Percentiles rank a stretch among this genome's conserved stretches.
Evolutionary conservation across 495 filamentous ascomycete genomes (phyloP).

Genomic region (Penicillium silybi): DNA sequence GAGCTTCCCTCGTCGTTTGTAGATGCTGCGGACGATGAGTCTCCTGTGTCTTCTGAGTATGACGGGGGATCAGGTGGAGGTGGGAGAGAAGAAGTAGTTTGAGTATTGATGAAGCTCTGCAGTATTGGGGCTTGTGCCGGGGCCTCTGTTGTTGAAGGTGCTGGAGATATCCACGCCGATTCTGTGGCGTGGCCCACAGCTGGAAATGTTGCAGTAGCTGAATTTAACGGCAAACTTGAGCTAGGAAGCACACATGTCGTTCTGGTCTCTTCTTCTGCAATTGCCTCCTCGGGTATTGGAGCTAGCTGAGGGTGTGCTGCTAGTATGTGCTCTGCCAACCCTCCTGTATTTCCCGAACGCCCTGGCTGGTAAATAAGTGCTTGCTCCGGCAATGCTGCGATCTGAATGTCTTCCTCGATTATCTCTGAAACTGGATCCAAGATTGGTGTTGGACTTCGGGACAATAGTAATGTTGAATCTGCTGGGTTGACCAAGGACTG

Average conservation of each 20-base stretch:
- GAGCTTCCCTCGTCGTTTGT: constrained; percentile 10
- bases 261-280: not conserved
- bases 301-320: constrained; percentile 5
- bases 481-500: not conserved
- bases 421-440: not conserved
- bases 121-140: not conserved
- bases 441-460: not conserved
- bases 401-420: not conserved
- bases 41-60: constrained; percentile 3
- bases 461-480: not conserved
- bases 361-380: not conserved
- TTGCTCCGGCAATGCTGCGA: not conserved
- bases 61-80: not conserved
- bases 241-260: too few relatives aligned
- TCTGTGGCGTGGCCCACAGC: not conserved
- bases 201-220: not conserved
- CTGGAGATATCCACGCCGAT: not conserved
- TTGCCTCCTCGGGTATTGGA: constrained; percentile 10
- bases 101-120: not conserved
- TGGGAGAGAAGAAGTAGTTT: not conserved
- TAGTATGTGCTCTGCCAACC: not conserved
- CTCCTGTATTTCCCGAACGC: not conserved
- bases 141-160: not conserved
- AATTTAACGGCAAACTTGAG: not conserved
- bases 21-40: constrained; percentile 12